Evolutionary conservation across 2,329 filamentous ascomycete genomes (phyloP), one percentile per base, ranked within the genome.

Genomic region (Aspergillus ochraceoroseus): DNA sequence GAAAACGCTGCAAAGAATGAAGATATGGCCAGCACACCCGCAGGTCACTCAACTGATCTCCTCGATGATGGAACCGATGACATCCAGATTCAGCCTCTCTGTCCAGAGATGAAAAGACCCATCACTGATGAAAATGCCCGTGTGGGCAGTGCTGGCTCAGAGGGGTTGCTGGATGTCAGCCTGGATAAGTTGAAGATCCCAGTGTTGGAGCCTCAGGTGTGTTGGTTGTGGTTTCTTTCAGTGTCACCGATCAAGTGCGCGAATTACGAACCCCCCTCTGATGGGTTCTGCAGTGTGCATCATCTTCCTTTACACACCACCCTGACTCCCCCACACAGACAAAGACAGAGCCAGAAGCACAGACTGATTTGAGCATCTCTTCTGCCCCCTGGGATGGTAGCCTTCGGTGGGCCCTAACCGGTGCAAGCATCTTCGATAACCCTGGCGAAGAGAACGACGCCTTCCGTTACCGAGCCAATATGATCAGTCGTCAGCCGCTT

Each of bases 341-440:
- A 19, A 32, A 23, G 35, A 14, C 6, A 37, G n/a, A n/a, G 7
- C 12, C 12, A 27, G 25, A 17, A 35, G 22, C 17, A 41, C 18
- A 25, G 18, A 33, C 12, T 5, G 17, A n/a, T 6, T 2, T 23
- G 8, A 25, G 23, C 4, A 15, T 30, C 7, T n/a, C n/a, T n/a
- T n/a, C n/a, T n/a, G 32, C 47, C 19, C 44, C 47, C 8, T 57
- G 54, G 54, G 44, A 55, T 41, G 54, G 54, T 8, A 48, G 40
- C 7, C 40, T 57, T 14, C 11, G 27, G 13, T 57, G 55, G 55
- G 43, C 51, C 1, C 32, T 56, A 18, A 42, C 43, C 15, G 50
- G 47, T 7, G 33, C 44, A n/a, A 53, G 46, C 30, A 32, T 58
- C 26, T 58, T 58, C 19, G 45, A 53, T 3, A 30, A 49, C 17